Evolutionary conservation across 441 rosid genomes (phyloP).

Genomic region (Geranium incanum): DNA sequence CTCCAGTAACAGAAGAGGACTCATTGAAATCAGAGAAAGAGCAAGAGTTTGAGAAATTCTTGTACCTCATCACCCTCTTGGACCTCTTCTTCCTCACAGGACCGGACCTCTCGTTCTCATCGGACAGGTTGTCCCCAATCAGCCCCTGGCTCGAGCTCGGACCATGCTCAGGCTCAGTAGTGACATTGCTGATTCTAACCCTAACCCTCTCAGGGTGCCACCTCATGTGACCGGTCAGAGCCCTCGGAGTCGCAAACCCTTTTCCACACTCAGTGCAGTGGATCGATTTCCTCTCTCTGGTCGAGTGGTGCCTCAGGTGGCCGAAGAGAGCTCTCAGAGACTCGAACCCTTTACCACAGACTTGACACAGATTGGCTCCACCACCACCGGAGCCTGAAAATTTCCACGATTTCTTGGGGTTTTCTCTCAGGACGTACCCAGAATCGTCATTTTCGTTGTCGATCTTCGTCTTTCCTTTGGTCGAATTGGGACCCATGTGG

Average conservation of each 20-base stretch:
- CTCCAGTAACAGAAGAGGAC: slow-evolving; percentile 28
- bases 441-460: slow-evolving; percentile 9
- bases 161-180: background rate
- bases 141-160: slow-evolving; percentile 2
- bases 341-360: slow-evolving; percentile 41
- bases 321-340: slow-evolving; percentile 41
- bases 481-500: slow-evolving; percentile 27
- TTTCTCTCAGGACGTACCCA: slow-evolving; percentile 49
- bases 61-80: slow-evolving; percentile 38
- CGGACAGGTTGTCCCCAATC: slow-evolving; percentile 20
- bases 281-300: slow-evolving; percentile 13
- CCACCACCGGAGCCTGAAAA: slow-evolving; percentile 24
- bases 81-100: slow-evolving; percentile 52
- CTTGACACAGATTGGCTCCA: background rate
- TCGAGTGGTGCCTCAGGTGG: slow-evolving; percentile 37
- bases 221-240: slow-evolving; percentile 41
- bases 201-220: slow-evolving; percentile 27
- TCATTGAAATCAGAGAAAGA: slow-evolving; percentile 39
- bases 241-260: slow-evolving; percentile 42
- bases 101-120: slow-evolving; percentile 20
- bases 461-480: slow-evolving; percentile 18
- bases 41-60: slow-evolving; percentile 26
- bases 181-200: background rate
- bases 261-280: slow-evolving; percentile 39
- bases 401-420: slow-evolving; percentile 66